phyloP scores from a whole-genome alignment of 1,139 yeast genomes.

The Scheffersomyces cryptocercus region DNA sequence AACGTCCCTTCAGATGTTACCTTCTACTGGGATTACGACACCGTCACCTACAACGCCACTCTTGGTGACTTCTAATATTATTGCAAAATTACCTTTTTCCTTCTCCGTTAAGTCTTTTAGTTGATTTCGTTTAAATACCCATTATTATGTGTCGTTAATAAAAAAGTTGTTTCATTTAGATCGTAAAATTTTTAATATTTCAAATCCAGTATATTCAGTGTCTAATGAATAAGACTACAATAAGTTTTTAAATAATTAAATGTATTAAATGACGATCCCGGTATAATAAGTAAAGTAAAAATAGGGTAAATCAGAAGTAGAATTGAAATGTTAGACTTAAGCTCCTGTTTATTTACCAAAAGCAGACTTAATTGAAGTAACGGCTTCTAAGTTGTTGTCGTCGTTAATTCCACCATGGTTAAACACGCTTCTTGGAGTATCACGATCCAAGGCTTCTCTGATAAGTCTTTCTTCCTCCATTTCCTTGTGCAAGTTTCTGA shows the following conservation, averaged over 20 bases:
- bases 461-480: slow-evolving; percentile 47
- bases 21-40: slow-evolving; percentile 15
- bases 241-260: no score
- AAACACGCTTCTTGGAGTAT: neutral
- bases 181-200: no score
- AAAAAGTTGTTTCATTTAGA: no score
- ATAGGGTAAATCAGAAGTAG: neutral
- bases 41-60: slow-evolving; percentile 5
- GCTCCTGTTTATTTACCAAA: slow-evolving; percentile 15
- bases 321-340: neutral
- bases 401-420: slow-evolving; percentile 7
- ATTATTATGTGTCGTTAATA: no score
- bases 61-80: neutral
- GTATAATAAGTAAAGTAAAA: no score
- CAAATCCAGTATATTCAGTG: no score
- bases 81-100: no score
- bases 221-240: no score
- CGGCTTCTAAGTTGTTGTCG: slow-evolving; percentile 18
- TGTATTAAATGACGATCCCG: no score
- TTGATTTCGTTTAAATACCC: no score
- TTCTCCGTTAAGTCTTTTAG: no score
- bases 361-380: slow-evolving; percentile 23
- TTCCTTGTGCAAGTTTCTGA: slow-evolving; percentile 52
- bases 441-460: slow-evolving; percentile 22
- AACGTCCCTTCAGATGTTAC: slow-evolving; percentile 10